Evolutionary conservation across 352 stramenopile genomes (phyloP).

Genomic region (Thraustotheca clavata): DNA sequence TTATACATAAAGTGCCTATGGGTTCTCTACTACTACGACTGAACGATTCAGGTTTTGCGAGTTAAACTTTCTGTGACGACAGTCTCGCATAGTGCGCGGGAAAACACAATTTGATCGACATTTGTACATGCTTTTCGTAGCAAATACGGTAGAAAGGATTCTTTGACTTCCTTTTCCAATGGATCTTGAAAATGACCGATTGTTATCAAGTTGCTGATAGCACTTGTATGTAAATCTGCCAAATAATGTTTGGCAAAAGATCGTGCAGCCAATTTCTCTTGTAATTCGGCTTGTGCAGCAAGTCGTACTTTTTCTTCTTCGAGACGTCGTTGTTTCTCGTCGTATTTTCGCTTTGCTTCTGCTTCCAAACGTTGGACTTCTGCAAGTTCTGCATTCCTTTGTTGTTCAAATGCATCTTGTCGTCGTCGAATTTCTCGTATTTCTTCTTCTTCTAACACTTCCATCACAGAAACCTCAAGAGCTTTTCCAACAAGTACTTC

Average conservation of each 20-base stretch:
- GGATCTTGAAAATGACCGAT: constrained; percentile 88
- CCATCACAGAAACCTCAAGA: constrained; percentile 89
- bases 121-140: constrained; percentile 13
- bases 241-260: constrained; percentile 87
- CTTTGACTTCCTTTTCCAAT: constrained; percentile 66
- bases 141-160: constrained; percentile 64
- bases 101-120: constrained; percentile 18
- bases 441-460: constrained; percentile 93
- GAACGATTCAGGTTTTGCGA: too few species aligned
- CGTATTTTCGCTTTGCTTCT: constrained; percentile 84
- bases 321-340: constrained; percentile 85
- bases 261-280: constrained; percentile 88
- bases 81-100: not conserved
- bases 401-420: constrained; percentile 88
- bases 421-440: constrained; percentile 81
- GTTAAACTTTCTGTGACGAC: not conserved
- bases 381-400: constrained; percentile 87
- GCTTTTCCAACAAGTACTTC: constrained; percentile 94
- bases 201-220: constrained; percentile 83
- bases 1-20: too few species aligned
- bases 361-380: constrained; percentile 92
- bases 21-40: too few species aligned
- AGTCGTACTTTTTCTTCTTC: constrained; percentile 72
- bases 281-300: constrained; percentile 67
- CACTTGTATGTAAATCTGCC: constrained; percentile 67